Evolutionary conservation across 164 flowering plant genomes (phyloP).

Genomic region (Aristolochia contorta): DNA sequence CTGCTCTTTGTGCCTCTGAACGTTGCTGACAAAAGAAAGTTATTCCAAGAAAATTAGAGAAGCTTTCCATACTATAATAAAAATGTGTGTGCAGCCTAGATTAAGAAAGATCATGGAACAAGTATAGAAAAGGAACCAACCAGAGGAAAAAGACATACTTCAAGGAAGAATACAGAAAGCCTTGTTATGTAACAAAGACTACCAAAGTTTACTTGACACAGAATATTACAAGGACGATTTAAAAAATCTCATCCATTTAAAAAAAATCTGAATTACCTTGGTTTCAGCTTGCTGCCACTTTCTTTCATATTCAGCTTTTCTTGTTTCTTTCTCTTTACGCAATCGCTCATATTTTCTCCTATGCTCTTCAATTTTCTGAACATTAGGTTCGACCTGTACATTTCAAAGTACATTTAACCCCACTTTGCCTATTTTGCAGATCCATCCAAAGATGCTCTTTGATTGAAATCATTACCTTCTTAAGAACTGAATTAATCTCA

Average conservation of each 20-base stretch:
- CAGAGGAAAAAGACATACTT: no score
- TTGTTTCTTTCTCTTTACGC: constrained; percentile 51
- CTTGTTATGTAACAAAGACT: background rate
- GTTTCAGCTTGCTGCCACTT: constrained; percentile 57
- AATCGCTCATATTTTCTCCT: constrained; percentile 77
- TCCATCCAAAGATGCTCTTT: no score
- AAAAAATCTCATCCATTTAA: background rate
- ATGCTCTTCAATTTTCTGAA: constrained; percentile 76
- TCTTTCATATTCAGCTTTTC: constrained; percentile 44
- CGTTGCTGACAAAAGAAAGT: no score
- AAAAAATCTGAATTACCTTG: constrained; percentile 30
- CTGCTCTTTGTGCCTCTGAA: no score
- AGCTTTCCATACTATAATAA: no score
- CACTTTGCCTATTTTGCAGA: no score
- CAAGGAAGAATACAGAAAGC: no score
- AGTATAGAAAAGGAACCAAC: no score
- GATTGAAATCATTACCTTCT: constrained; percentile 42
- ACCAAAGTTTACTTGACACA: background rate
- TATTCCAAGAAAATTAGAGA: no score
- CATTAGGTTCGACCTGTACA: constrained; percentile 86
- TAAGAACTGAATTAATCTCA: constrained; percentile 61
- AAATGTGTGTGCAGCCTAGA: no score
- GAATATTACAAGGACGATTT: background rate
- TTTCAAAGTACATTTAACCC: background rate
- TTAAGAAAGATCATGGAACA: no score